These are phyloP conservation scores for Pneumocystis jirovecii DNA, from an alignment of 1,139 yeast genomes.

Conservation along the genomic window DNA sequence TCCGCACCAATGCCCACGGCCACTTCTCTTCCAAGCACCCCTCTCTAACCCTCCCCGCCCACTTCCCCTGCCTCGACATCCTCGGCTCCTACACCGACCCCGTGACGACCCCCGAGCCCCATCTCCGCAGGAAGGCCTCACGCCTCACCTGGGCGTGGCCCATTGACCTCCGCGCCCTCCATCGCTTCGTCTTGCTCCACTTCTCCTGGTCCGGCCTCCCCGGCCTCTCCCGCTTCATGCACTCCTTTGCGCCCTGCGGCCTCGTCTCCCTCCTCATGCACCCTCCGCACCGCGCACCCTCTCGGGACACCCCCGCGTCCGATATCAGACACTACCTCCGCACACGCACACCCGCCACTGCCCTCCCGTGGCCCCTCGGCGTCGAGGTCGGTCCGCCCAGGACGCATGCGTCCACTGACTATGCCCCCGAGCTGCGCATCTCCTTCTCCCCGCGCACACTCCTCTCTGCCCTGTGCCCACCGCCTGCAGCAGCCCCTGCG, in stretches of 20 bases:
- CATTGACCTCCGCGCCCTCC: not conserved
- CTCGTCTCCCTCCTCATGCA: not conserved
- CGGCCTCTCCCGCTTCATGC: slow-evolving; percentile 4
- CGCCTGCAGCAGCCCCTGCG: too few species aligned
- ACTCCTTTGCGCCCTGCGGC: slow-evolving; percentile 5
- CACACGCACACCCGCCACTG: too few species aligned
- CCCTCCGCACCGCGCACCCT: too few species aligned
- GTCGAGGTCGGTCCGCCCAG: not conserved
- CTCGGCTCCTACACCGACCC: slow-evolving; percentile 12
- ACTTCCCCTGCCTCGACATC: slow-evolving; percentile 12
- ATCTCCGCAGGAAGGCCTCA: not conserved
- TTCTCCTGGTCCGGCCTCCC: slow-evolving; percentile 3
- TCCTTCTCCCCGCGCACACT: not conserved
- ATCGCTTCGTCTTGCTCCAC: not conserved
- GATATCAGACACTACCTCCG: too few species aligned
- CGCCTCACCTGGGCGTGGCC: slow-evolving; percentile 2
- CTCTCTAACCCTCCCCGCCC: slow-evolving; percentile 7
- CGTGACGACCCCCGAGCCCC: slow-evolving; percentile 2
- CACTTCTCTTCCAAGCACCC: slow-evolving; percentile 10
- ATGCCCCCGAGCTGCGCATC: slow-evolving; percentile 2
- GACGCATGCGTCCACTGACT: not conserved
- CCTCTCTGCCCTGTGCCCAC: too few species aligned
- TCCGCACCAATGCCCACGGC: slow-evolving; percentile 8
- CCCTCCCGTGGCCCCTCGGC: not conserved
- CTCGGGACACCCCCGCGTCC: too few species aligned